Conservation (phyloP, 2,329 filamentous ascomycete genomes). For the Arthroderma uncinatum region DNA sequence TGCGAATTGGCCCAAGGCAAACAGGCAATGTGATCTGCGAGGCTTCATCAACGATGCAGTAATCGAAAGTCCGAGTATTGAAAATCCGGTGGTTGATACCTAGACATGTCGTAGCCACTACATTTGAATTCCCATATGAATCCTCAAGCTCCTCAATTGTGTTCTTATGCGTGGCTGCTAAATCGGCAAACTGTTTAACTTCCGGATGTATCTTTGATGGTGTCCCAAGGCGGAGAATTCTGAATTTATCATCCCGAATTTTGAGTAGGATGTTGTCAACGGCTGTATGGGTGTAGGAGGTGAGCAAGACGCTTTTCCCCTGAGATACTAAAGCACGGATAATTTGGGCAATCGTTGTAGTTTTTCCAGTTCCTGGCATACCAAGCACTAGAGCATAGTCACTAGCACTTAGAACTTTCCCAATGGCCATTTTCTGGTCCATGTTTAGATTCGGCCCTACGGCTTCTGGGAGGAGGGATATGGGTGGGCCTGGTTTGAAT, state of each 20-base stretch:
- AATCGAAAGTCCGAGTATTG: conserved; percentile 81
- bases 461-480: conserved; percentile 34
- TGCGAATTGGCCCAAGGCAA: conserved; percentile 83
- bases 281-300: conserved; percentile 93
- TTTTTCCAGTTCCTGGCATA: conserved; percentile 98
- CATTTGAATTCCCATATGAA: conserved; percentile 72
- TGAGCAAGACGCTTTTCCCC: conserved; percentile 83
- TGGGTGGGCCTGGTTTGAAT: conserved; percentile 49
- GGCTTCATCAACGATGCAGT: conserved; percentile 96
- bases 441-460: conserved; percentile 64
- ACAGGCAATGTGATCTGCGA: conserved; percentile 95
- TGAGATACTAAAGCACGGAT: conserved; percentile 80
- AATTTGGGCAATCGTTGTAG: conserved; percentile 94
- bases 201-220: conserved; percentile 77
- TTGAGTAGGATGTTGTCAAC: conserved; percentile 98
- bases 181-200: conserved; percentile 70
- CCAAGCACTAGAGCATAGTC: conserved; percentile 96
- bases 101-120: conserved; percentile 91
- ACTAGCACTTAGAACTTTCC: conserved; percentile 89
- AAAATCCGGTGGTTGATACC: conserved; percentile 85
- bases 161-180: conserved; percentile 62
- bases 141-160: conserved; percentile 73
- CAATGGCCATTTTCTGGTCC: conserved; percentile 75
- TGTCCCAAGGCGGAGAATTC: conserved; percentile 74
- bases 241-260: conserved; percentile 64